phyloP scores from a whole-genome alignment of 2,329 filamentous ascomycete genomes.

The Fusarium dimerum region DNA sequence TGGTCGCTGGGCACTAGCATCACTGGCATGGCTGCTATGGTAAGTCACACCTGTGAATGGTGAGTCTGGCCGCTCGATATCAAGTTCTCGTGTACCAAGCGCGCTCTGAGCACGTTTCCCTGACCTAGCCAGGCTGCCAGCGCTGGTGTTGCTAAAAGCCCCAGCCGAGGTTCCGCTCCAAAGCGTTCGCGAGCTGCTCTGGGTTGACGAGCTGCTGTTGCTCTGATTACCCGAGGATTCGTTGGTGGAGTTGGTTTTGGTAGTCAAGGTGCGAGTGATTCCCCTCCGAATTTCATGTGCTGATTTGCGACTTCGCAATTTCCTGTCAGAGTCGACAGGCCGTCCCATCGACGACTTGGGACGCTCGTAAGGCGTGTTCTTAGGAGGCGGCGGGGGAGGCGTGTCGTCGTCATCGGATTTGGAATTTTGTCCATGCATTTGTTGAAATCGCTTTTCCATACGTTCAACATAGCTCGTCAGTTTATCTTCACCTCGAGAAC shows the following conservation, averaged over 20 bases:
- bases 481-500: slow-evolving; percentile 53
- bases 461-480: slow-evolving; percentile 85
- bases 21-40: slow-evolving; percentile 81
- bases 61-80: slow-evolving; percentile 58
- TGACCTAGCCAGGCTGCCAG: slow-evolving; percentile 85
- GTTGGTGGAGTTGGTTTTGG: slow-evolving; percentile 81
- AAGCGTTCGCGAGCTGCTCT: slow-evolving; percentile 78
- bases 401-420: slow-evolving; percentile 48
- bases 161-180: slow-evolving; percentile 94
- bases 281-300: slow-evolving; percentile 74
- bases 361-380: slow-evolving; percentile 51
- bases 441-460: slow-evolving; percentile 82
- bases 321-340: slow-evolving; percentile 41
- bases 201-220: slow-evolving; percentile 71
- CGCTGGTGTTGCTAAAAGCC: slow-evolving; percentile 91
- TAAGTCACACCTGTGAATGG: slow-evolving; percentile 82
- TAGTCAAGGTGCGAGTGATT: slow-evolving; percentile 80
- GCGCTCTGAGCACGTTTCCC: slow-evolving; percentile 67
- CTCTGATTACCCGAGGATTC: slow-evolving; percentile 74
- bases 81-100: slow-evolving; percentile 60
- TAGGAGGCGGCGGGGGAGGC: slow-evolving; percentile 62
- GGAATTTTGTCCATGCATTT: slow-evolving; percentile 64
- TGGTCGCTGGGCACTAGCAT: slow-evolving; percentile 48
- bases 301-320: slow-evolving; percentile 67
- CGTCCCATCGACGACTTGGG: slow-evolving; percentile 61